A percentile compares a stretch with the other conserved stretches of the same genome.
phyloP scores from a whole-genome alignment of 495 filamentous ascomycete genomes.

The Penicillium mononematosum region DNA sequence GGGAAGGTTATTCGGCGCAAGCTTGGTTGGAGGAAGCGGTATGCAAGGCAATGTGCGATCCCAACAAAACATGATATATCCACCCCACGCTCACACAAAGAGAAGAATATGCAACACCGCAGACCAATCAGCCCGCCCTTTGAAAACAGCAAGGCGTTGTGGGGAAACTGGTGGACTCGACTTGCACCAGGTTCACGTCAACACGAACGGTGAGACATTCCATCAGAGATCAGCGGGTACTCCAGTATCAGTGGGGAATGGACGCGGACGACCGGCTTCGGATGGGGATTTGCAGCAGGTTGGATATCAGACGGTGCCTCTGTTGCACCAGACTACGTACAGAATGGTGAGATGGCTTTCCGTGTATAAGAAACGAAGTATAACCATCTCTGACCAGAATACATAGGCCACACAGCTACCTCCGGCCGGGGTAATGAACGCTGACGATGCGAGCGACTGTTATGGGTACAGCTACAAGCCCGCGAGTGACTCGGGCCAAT shows the following conservation, averaged over 20 bases:
- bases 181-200: background rate
- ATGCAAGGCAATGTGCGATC: background rate
- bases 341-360: background rate
- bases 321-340: background rate
- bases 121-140: background rate
- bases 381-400: background rate
- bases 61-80: background rate
- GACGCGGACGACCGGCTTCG: background rate
- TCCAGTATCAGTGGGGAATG: background rate
- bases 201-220: background rate
- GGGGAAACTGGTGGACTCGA: background rate
- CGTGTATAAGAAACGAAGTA: background rate
- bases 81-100: background rate
- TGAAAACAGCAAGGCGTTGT: background rate
- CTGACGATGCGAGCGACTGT: background rate
- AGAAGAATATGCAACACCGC: background rate
- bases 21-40: background rate
- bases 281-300: background rate
- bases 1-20: background rate
- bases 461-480: background rate
- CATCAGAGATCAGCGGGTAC: background rate
- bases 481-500: too few species aligned
- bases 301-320: background rate
- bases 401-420: background rate
- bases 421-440: background rate